phyloP scores from a whole-genome alignment of 2,329 filamentous ascomycete genomes.

The Esteya vermicola region DNA sequence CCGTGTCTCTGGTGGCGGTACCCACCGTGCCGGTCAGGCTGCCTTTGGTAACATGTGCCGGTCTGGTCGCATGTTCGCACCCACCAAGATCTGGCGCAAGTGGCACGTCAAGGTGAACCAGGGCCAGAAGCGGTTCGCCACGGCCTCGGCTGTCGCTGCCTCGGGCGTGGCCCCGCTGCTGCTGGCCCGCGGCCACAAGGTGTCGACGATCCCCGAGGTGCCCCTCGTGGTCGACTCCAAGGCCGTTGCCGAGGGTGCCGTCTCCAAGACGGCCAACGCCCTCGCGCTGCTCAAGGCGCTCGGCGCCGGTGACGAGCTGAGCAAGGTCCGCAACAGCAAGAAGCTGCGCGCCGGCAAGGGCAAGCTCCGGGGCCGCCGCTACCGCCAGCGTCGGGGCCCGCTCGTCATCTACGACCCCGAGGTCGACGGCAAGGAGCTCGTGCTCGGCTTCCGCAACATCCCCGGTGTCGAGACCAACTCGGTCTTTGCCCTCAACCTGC shows the following conservation, averaged over 20 bases:
- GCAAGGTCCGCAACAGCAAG: conserved; percentile 92
- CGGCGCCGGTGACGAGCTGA: conserved; percentile 78
- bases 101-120: conserved; percentile 99
- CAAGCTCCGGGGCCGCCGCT: conserved; percentile 91
- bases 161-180: conserved; percentile 91
- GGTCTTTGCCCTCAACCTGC: conserved; percentile 90
- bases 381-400: conserved; percentile 94
- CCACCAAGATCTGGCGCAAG: conserved; percentile 99
- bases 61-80: conserved; percentile 99
- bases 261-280: conserved; percentile 79
- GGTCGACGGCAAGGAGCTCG: conserved; percentile 86
- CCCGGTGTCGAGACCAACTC: conserved; percentile 93
- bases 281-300: conserved; percentile 78
- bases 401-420: conserved; percentile 96
- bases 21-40: conserved; percentile 98
- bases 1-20: conserved; percentile 99
- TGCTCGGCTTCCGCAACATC: conserved; percentile 96
- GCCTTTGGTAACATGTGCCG: conserved; percentile 99
- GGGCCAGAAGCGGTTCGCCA: conserved; percentile 98
- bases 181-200: conserved; percentile 91
- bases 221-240: conserved; percentile 90
- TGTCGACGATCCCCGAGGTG: conserved; percentile 85
- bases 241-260: conserved; percentile 59
- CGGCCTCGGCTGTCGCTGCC: conserved; percentile 90
- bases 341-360: conserved; percentile 98